Percentiles rank a stretch among this genome's conserved stretches.
Conservation (phyloP, 73 alveolate species). For the Loxodes magnus region DNA sequence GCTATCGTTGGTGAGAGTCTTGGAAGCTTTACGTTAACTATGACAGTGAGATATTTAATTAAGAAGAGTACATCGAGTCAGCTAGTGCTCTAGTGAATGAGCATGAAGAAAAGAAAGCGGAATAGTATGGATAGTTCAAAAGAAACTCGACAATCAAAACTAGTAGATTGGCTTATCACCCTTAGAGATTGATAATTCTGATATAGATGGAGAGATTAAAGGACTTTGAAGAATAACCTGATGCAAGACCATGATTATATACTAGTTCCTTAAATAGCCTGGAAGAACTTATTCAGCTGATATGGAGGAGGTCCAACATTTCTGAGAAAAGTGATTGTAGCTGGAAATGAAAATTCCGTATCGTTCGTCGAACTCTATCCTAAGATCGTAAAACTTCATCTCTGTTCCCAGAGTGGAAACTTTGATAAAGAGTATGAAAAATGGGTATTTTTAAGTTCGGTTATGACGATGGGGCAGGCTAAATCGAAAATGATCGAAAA, state of each 20-base stretch:
- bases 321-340: slow-evolving; percentile 49
- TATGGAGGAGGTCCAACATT: slow-evolving; percentile 72
- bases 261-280: slow-evolving; percentile 50
- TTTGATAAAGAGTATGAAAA: not conserved
- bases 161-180: slow-evolving; percentile 11
- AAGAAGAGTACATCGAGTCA: too few relatives aligned
- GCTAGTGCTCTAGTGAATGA: too few relatives aligned
- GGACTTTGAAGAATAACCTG: slow-evolving; percentile 40
- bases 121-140: too few relatives aligned
- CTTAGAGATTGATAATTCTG: slow-evolving; percentile 8
- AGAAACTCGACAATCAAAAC: too few relatives aligned
- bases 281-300: slow-evolving; percentile 53
- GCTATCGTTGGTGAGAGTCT: slow-evolving; percentile 31
- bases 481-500: too few relatives aligned
- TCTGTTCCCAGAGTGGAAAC: not conserved
- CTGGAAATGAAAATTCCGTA: slow-evolving; percentile 20
- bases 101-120: too few relatives aligned
- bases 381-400: slow-evolving; percentile 12
- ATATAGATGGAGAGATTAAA: slow-evolving; percentile 42
- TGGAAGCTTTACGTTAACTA: slow-evolving; percentile 29
- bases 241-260: slow-evolving; percentile 52
- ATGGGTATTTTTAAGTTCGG: too few relatives aligned
- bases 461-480: too few relatives aligned
- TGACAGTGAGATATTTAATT: too few relatives aligned
- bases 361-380: slow-evolving; percentile 65